Conservation (phyloP, 495 filamentous ascomycete species). For the Xylaria palmicola region DNA sequence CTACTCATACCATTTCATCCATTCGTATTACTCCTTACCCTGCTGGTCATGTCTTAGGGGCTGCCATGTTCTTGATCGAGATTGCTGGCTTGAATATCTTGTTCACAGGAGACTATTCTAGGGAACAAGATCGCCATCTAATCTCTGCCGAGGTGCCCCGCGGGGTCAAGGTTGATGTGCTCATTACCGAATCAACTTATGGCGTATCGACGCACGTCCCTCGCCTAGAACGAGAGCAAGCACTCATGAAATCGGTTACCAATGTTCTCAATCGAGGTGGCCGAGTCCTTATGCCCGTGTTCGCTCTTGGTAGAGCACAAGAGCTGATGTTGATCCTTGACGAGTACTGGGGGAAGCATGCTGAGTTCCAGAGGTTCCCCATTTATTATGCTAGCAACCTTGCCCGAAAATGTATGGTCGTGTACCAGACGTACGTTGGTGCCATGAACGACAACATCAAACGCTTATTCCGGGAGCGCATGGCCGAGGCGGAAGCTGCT, state of each 20-base stretch:
- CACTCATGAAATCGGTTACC: slow-evolving; percentile 92
- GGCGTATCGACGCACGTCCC: slow-evolving; percentile 90
- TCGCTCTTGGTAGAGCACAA: slow-evolving; percentile 89
- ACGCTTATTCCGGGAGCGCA: slow-evolving; percentile 76
- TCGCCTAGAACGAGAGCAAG: slow-evolving; percentile 82
- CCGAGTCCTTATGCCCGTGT: slow-evolving; percentile 90
- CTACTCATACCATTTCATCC: slow-evolving; percentile 91
- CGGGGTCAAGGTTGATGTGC: slow-evolving; percentile 83
- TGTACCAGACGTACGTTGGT: slow-evolving; percentile 95
- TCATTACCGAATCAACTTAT: slow-evolving; percentile 97
- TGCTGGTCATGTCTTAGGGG: slow-evolving; percentile 95
- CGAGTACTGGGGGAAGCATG: slow-evolving; percentile 90
- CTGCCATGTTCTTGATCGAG: slow-evolving; percentile 96
- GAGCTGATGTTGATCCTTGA: slow-evolving; percentile 93
- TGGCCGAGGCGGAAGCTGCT: slow-evolving; percentile 79
- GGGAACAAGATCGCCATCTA: slow-evolving; percentile 91
- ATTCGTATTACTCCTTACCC: slow-evolving; percentile 97
- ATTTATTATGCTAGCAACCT: slow-evolving; percentile 97
- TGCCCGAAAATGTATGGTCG: slow-evolving; percentile 94
- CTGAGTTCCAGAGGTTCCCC: slow-evolving; percentile 80
- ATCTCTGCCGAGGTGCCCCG: slow-evolving; percentile 86
- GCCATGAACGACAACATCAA: slow-evolving; percentile 99
- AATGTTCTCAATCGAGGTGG: slow-evolving; percentile 86
- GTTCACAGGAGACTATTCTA: slow-evolving; percentile 95
- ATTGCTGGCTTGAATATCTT: slow-evolving; percentile 94